Evolutionary conservation across 2,329 filamentous ascomycete genomes (phyloP).

Genomic region (Fusarium sacchari): DNA sequence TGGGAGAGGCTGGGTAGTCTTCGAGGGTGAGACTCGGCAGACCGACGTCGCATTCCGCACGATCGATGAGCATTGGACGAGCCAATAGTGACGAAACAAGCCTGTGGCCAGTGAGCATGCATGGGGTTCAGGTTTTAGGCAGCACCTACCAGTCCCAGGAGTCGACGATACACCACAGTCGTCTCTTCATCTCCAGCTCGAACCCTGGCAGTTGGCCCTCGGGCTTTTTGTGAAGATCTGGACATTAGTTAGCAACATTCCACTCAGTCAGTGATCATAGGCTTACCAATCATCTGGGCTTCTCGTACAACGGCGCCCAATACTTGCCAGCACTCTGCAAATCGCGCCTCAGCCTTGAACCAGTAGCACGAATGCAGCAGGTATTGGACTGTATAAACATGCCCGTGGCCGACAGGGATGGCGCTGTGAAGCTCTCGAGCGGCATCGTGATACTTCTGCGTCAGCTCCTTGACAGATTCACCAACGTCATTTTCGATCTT

Average conservation of each 20-base stretch:
- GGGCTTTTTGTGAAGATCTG: slow-evolving; percentile 18
- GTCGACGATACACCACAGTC: slow-evolving; percentile 21
- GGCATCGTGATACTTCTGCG: slow-evolving; percentile 16
- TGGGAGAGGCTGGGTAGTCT: slow-evolving; percentile 18
- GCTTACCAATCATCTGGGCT: slow-evolving; percentile 23
- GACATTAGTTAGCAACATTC: rapidly evolving
- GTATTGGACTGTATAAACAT: slow-evolving; percentile 18
- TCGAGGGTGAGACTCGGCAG: slow-evolving; percentile 8
- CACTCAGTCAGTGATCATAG: rapidly evolving
- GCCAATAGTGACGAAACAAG: slow-evolving; percentile 8
- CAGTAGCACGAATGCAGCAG: slow-evolving; percentile 18
- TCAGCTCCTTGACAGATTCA: slow-evolving; percentile 5
- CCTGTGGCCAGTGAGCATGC: not conserved
- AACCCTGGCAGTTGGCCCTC: not conserved
- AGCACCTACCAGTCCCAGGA: slow-evolving; percentile 17
- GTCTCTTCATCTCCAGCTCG: slow-evolving; percentile 20
- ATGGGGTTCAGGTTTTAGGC: rapidly evolving
- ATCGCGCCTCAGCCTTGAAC: slow-evolving; percentile 22
- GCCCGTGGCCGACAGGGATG: slow-evolving; percentile 13
- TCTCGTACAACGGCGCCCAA: slow-evolving; percentile 16
- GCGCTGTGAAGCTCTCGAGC: slow-evolving; percentile 22
- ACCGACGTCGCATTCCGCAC: slow-evolving; percentile 16
- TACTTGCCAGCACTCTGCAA: slow-evolving; percentile 23
- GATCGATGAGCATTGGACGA: slow-evolving; percentile 23
- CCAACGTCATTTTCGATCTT: slow-evolving; percentile 8